Evolutionary conservation across 192 early-diverging fungal species (phyloP).

Genomic region (Linnemannia exigua): DNA sequence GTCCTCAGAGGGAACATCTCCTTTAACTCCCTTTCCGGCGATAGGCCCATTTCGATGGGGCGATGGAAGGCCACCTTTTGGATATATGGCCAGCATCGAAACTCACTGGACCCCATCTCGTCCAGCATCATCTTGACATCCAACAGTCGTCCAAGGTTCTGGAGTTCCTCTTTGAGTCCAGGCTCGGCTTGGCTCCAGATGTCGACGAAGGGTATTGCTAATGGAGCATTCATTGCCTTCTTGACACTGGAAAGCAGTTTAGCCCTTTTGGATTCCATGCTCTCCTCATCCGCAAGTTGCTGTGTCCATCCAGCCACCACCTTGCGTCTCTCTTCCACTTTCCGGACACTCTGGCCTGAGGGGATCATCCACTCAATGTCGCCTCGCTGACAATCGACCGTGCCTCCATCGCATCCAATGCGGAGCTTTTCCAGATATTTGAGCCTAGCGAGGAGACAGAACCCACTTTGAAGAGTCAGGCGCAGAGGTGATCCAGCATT

Average conservation of each 20-base stretch:
- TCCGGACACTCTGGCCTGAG: not conserved
- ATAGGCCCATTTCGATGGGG: not conserved
- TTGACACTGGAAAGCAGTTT: not conserved
- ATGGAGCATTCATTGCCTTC: not conserved
- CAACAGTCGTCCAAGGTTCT: slow-evolving; percentile 3
- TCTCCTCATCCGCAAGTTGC: not conserved
- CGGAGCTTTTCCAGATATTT: not conserved
- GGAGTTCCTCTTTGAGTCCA: not conserved
- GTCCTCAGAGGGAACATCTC: not conserved
- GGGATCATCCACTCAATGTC: slow-evolving; percentile 4
- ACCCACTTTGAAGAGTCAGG: not conserved
- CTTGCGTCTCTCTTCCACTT: not conserved
- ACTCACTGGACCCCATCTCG: not conserved
- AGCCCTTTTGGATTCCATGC: not conserved
- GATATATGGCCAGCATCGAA: not conserved
- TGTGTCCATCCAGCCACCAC: not conserved
- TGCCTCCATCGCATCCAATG: not conserved
- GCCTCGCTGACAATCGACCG: not conserved
- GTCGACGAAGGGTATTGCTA: not conserved
- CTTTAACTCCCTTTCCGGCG: not conserved
- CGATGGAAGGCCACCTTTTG: not conserved
- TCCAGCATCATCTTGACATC: slow-evolving; percentile 4
- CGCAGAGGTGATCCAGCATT: not conserved
- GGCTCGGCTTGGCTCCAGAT: not conserved
- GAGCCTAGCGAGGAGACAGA: slow-evolving; percentile 1